A percentile compares a stretch with the other conserved stretches of the same genome.
Conservation (phyloP, 1,139 yeast genomes). For the Pichia terricola region DNA sequence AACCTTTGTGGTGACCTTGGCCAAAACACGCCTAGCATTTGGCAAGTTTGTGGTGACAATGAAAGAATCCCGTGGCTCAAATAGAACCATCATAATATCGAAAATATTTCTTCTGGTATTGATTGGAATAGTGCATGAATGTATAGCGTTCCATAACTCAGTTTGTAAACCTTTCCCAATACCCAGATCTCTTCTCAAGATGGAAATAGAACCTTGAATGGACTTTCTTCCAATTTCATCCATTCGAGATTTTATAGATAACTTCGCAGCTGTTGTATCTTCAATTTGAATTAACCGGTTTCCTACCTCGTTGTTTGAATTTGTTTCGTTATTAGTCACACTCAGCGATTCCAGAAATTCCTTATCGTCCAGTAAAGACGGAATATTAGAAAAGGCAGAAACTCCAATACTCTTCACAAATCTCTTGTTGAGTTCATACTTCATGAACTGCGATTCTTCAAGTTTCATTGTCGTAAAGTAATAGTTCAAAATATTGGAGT, state of each 20-base stretch:
- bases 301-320: slow-evolving; percentile 11
- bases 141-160: slow-evolving; percentile 64
- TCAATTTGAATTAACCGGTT: slow-evolving; percentile 41
- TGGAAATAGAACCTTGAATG: slow-evolving; percentile 53
- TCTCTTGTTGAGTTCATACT: slow-evolving; percentile 38
- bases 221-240: slow-evolving; percentile 40
- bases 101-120: slow-evolving; percentile 55
- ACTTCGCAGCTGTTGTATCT: slow-evolving; percentile 29
- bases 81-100: slow-evolving; percentile 57
- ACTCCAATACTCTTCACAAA: slow-evolving; percentile 48
- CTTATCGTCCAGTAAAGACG: slow-evolving; percentile 46
- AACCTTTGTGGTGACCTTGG: slow-evolving; percentile 35
- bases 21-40: slow-evolving; percentile 54
- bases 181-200: slow-evolving; percentile 56
- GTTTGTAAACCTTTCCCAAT: slow-evolving; percentile 52
- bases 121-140: slow-evolving; percentile 48
- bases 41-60: slow-evolving; percentile 60
- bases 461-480: slow-evolving; percentile 49
- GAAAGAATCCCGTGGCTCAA: slow-evolving; percentile 52
- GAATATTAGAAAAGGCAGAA: slow-evolving; percentile 60
- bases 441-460: slow-evolving; percentile 46
- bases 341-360: slow-evolving; percentile 32
- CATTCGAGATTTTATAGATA: slow-evolving; percentile 38
- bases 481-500: slow-evolving; percentile 49
- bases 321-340: slow-evolving; percentile 1